Evolutionary conservation across 108 stramenopile genomes (phyloP), one percentile per base, ranked within the genome.

Genomic region (Aureococcus anophagefferens): DNA sequence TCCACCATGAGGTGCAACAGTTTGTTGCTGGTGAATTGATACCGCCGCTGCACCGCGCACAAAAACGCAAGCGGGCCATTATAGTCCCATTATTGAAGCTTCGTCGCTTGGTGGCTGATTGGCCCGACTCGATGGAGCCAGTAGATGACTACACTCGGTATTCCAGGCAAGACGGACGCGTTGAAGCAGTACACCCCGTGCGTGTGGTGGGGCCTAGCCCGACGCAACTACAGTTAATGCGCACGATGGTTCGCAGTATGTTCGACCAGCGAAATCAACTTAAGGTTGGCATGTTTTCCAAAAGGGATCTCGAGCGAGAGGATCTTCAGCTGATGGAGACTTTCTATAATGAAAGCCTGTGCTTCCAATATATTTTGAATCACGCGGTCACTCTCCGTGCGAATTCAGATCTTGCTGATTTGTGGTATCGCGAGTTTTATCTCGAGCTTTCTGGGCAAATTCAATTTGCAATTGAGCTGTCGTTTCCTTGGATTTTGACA

Each of bases 391-490:
- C 81, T 33, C 29, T 85, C n/a, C 63, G 67, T 29, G 34, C 71
- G 18, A 37, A 75, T 21, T 71, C 80, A 5, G 80, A 85, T 46
- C 73, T 85, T 17, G 78, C 80, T 5, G 78, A 80, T 30, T 71
- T 85, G 29, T 85, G 82, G 82, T 78, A 63, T 45, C 66, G 76
- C n/a, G 80, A 74, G 69, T 79, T 78, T 73, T 83, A 77, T 67
- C 46, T 80, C 25, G 79, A 80, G 44, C 33, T 80, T 0, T 30
- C 73, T 30, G 35, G 65, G 64, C 33, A 46, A 13, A 33, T 69
- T 5, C 82, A 83, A 63, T 85, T 85, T 75, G 80, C 84, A 34
- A 80, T 83, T 28, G 80, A 76, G 59, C 46, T 80, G 70, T 78
- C 77, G 30, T 51, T 85, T 15, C 80, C 84, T 5, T 85, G 80